These are phyloP conservation scores for Aspergillus sp. DNA, from an alignment of 2,329 filamentous ascomycete genomes.

Conservation along the genomic window DNA sequence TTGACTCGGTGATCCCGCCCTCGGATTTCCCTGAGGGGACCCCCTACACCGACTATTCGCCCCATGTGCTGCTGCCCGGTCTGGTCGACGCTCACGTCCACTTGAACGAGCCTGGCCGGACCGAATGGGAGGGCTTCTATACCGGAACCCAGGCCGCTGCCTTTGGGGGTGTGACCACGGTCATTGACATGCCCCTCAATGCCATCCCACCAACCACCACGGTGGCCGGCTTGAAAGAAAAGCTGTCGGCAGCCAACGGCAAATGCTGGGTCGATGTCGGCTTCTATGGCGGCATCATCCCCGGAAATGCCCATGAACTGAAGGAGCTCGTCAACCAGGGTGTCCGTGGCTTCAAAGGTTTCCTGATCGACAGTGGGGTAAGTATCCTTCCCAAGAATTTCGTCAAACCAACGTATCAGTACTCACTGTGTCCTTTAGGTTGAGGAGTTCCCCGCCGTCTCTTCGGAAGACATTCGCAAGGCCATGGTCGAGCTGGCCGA, in stretches of 20 bases:
- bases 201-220: conserved; percentile 96
- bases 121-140: conserved; percentile 98
- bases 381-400: conserved; percentile 36
- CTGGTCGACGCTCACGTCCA: conserved; percentile 97
- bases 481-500: conserved; percentile 80
- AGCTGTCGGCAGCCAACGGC: conserved; percentile 76
- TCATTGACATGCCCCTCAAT: conserved; percentile 97
- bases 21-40: conserved; percentile 71
- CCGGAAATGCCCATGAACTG: conserved; percentile 79
- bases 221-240: conserved; percentile 75
- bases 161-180: conserved; percentile 93
- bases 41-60: conserved; percentile 79
- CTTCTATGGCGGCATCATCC: conserved; percentile 93
- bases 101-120: conserved; percentile 92
- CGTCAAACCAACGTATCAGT: neutral
- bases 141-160: conserved; percentile 92
- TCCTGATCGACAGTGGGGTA: conserved; percentile 94
- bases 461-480: conserved; percentile 70
- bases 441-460: conserved; percentile 93
- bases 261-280: conserved; percentile 99
- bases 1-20: conserved; percentile 70
- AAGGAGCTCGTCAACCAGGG: conserved; percentile 78
- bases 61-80: conserved; percentile 81
- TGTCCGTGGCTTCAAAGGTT: conserved; percentile 95
- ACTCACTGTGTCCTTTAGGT: conserved; percentile 55